Conservation (phyloP, 257 asterid genomes). For the Anisodus acutangulus region DNA sequence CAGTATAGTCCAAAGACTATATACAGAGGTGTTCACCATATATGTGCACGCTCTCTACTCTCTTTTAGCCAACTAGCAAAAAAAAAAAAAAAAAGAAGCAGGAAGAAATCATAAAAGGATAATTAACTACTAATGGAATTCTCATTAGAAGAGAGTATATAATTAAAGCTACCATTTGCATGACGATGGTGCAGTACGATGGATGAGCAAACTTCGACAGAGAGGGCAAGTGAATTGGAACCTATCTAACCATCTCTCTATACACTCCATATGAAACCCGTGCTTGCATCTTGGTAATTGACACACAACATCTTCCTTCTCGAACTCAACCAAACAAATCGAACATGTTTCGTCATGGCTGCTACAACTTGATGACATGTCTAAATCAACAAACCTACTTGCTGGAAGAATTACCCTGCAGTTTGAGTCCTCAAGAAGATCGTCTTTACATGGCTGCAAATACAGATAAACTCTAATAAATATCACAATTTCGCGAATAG, state of each 20-base stretch:
- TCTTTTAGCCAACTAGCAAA: background rate
- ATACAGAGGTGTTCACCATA: background rate
- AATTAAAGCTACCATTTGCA: slow-evolving; percentile 33
- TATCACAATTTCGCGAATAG: background rate
- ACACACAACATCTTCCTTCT: slow-evolving; percentile 53
- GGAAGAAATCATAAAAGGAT: background rate
- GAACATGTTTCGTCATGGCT: slow-evolving; percentile 48
- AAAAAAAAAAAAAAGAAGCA: background rate
- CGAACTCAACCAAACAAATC: slow-evolving; percentile 61
- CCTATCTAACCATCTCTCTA: slow-evolving; percentile 59
- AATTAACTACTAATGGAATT: background rate
- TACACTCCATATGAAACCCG: slow-evolving; percentile 62
- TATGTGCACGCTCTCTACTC: background rate
- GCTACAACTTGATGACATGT: background rate
- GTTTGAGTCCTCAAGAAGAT: background rate
- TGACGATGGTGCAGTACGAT: slow-evolving; percentile 33
- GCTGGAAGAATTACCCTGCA: background rate
- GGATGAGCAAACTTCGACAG: slow-evolving; percentile 58
- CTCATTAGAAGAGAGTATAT: background rate
- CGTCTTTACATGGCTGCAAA: background rate
- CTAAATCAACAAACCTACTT: slow-evolving; percentile 28
- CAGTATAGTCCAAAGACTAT: background rate
- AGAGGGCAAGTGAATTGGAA: slow-evolving; percentile 72
- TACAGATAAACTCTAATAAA: background rate
- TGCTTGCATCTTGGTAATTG: slow-evolving; percentile 58